Evolutionary conservation across 169 alveolate genomes (phyloP).

Genomic region (Cryptosporidium parvum): DNA sequence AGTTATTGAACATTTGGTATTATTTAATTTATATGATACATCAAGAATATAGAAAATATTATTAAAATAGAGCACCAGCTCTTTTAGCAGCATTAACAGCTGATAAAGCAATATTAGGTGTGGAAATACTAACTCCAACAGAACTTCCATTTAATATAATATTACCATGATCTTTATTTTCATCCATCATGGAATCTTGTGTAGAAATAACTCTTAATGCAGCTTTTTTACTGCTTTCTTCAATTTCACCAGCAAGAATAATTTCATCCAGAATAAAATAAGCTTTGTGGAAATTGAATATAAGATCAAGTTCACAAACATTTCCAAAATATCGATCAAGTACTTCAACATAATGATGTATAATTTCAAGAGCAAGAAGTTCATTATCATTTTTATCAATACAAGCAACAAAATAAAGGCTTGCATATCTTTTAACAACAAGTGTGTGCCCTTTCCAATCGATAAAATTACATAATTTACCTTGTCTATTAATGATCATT

Average conservation of each 20-base stretch:
- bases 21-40: slow-evolving; percentile 43
- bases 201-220: slow-evolving; percentile 92
- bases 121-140: slow-evolving; percentile 41
- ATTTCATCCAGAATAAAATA: slow-evolving; percentile 92
- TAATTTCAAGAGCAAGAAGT: slow-evolving; percentile 93
- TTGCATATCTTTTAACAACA: slow-evolving; percentile 97
- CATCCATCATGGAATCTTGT: slow-evolving; percentile 95
- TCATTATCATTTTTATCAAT: slow-evolving; percentile 97
- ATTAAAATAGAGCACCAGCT: slow-evolving; percentile 74
- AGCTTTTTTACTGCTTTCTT: slow-evolving; percentile 94
- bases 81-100: slow-evolving; percentile 69
- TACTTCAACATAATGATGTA: slow-evolving; percentile 98
- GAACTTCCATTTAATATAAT: slow-evolving; percentile 24
- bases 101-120: slow-evolving; percentile 59
- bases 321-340: slow-evolving; percentile 98
- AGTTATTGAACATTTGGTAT: slow-evolving; percentile 65
- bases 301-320: slow-evolving; percentile 99
- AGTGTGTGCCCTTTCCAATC: slow-evolving; percentile 97
- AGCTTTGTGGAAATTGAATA: slow-evolving; percentile 97
- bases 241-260: slow-evolving; percentile 91
- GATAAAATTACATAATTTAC: slow-evolving; percentile 95
- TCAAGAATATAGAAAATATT: not conserved
- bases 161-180: slow-evolving; percentile 81
- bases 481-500: slow-evolving; percentile 92
- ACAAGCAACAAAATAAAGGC: slow-evolving; percentile 96